These are phyloP conservation scores for Collybia sp. DNA, from an alignment of 768 basidiomycete species.

Conservation along the genomic window DNA sequence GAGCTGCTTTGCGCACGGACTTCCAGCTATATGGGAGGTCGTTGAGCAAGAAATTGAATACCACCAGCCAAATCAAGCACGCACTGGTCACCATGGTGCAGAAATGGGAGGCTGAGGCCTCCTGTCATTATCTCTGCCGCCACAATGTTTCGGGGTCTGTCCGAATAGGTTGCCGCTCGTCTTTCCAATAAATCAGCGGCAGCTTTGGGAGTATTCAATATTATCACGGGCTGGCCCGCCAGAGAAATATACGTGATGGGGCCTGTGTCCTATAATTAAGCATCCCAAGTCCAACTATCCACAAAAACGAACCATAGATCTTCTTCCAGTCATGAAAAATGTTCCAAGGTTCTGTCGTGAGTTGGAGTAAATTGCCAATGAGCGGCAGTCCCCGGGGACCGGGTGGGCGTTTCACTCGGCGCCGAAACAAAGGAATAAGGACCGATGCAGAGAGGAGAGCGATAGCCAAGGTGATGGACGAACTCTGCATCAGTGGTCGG, in stretches of 20 bases:
- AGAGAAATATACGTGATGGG: background rate
- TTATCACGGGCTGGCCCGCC: background rate
- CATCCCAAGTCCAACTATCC: background rate
- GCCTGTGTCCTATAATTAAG: background rate
- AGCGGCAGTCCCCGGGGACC: background rate
- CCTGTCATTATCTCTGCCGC: background rate
- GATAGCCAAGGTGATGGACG: too few relatives aligned
- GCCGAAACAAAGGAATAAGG: too few relatives aligned
- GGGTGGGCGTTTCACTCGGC: background rate
- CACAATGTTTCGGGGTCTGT: background rate
- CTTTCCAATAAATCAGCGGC: background rate
- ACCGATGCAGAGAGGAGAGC: too few relatives aligned
- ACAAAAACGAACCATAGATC: background rate
- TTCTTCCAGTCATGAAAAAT: background rate
- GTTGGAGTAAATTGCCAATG: background rate
- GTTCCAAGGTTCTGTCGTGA: background rate
- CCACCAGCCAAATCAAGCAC: too few relatives aligned
- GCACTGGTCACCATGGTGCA: too few relatives aligned
- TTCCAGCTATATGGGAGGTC: background rate
- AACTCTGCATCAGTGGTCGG: too few relatives aligned
- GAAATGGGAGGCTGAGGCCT: too few relatives aligned
- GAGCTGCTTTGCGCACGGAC: background rate
- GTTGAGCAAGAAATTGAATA: background rate
- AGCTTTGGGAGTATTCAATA: background rate
- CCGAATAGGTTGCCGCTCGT: background rate